A percentile compares a stretch with the other conserved stretches of the same genome.
These are phyloP conservation scores for Inga oerstediana DNA, from an alignment of 306 rosid genomes.

Conservation along the genomic window DNA sequence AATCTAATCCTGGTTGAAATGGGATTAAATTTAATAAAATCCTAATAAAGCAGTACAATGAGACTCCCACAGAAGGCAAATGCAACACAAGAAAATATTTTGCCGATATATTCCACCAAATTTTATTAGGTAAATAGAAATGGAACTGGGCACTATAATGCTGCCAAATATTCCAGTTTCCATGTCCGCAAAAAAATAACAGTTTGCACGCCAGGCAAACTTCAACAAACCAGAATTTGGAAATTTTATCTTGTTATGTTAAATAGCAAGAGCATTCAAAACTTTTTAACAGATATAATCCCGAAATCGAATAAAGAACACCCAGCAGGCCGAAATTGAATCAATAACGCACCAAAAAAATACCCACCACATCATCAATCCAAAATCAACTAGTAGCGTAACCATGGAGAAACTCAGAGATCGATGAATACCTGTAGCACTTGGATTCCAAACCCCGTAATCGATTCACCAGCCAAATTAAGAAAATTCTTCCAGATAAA, in stretches of 20 bases:
- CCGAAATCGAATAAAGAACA: background rate
- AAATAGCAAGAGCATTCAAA: background rate
- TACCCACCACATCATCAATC: background rate
- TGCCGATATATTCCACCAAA: background rate
- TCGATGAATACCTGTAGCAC: slow-evolving; percentile 24
- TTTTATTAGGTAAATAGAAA: background rate
- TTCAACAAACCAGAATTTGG: background rate
- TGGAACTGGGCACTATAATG: background rate
- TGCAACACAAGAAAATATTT: background rate
- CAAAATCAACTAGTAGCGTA: background rate
- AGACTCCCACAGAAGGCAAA: background rate
- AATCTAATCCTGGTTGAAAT: background rate
- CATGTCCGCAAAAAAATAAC: background rate
- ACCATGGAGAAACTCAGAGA: background rate
- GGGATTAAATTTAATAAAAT: background rate
- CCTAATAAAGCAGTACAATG: too few relatives aligned
- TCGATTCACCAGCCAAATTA: background rate
- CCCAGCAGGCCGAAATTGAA: background rate
- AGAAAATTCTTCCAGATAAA: background rate
- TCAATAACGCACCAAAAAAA: background rate
- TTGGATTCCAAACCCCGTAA: background rate
- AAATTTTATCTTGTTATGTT: background rate
- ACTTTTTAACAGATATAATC: background rate
- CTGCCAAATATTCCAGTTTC: background rate
- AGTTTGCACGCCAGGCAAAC: background rate